These are phyloP conservation scores for Gymnopus androsaceus DNA, from an alignment of 1,284 basidiomycete species.

Conservation along the genomic window DNA sequence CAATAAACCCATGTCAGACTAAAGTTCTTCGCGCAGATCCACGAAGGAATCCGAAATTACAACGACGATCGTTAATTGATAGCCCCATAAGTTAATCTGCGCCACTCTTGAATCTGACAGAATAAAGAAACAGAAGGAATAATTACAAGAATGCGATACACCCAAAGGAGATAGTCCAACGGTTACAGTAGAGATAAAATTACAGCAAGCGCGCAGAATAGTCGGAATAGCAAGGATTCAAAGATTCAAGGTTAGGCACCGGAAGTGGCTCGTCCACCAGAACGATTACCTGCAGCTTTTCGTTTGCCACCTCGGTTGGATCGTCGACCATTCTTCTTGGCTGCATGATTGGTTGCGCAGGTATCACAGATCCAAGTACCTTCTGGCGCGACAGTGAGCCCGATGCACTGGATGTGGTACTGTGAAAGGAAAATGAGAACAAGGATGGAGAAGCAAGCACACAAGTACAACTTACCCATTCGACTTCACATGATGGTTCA, in stretches of 20 bases:
- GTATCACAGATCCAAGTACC: conserved; percentile 84
- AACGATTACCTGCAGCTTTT: conserved; percentile 31
- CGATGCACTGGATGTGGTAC: conserved; percentile 87
- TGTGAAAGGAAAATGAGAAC: conserved; percentile 33
- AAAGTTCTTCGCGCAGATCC: no score
- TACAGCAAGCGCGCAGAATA: neutral
- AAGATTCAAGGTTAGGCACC: neutral
- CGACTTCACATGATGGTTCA: conserved; percentile 81
- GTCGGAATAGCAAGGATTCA: no score
- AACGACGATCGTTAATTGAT: no score
- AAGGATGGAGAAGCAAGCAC: conserved; percentile 13
- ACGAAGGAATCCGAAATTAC: no score
- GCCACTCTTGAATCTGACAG: neutral
- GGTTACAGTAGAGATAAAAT: conserved; percentile 3
- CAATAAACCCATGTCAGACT: no score
- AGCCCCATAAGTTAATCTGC: no score
- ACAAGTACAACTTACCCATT: conserved; percentile 79
- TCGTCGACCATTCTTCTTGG: conserved; percentile 50
- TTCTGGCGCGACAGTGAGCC: conserved; percentile 69
- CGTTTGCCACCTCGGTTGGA: conserved; percentile 52
- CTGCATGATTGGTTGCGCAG: conserved; percentile 40
- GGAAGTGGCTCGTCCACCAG: conserved; percentile 14
- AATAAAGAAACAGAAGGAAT: neutral
- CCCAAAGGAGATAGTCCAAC: neutral
- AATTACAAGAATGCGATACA: conserved; percentile 1